Base-by-base conservation (phyloP, 2,329 filamentous ascomycete species). In the Venturia pyrina region DNA sequence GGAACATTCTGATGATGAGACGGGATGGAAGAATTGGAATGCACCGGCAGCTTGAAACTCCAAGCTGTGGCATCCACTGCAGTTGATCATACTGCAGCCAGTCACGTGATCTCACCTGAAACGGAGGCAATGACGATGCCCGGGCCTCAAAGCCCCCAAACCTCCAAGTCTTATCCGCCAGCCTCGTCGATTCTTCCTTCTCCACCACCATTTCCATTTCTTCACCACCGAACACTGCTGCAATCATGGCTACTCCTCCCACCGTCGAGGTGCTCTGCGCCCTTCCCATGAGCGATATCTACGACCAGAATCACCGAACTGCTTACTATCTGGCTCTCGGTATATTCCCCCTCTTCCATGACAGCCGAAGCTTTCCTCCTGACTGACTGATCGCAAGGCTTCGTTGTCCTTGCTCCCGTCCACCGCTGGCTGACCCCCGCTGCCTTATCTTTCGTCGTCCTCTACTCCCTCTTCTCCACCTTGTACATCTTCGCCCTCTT, bases 381-480 rank as follows among this genome's bases (percentile, higher is more conserved):
- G 10, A 59, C 53, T 37, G 17, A 21, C 15, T 7, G 32, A 53
- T 53, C 53, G n/a, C 24, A 32, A 59, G 63, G 44, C 28, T 43
- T 59, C 41, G 28, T 65, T 37, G 43, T 59, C 19, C 63, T 65
- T 37, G 63, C 50, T 19, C 50, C 63, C 21, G 34, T 40, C 11
- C 63, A 65, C 37, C 48, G 53, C 32, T 65, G 63, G 63, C 48
- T 65, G 17, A 65, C 48, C 8, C 63, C 63, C 13, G 63, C 63
- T 28, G 48, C 63, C 37, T 34, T 65, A 21, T 48, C 63, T 34
- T 59, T 65, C 53, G 32, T 56, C 40, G 21, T 43, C 50, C 48
- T 65, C 53, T 65, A 65, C 21, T 41, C 63, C 28, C 34, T 65
- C 7, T 65, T 65, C 63, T 65, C 63, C 48, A 65, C 53, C 24